A percentile compares a stretch with the other conserved stretches of the same genome.
phyloP scores from a whole-genome alignment of 192 early-diverging fungal genomes.

The Coemansia sp. region DNA sequence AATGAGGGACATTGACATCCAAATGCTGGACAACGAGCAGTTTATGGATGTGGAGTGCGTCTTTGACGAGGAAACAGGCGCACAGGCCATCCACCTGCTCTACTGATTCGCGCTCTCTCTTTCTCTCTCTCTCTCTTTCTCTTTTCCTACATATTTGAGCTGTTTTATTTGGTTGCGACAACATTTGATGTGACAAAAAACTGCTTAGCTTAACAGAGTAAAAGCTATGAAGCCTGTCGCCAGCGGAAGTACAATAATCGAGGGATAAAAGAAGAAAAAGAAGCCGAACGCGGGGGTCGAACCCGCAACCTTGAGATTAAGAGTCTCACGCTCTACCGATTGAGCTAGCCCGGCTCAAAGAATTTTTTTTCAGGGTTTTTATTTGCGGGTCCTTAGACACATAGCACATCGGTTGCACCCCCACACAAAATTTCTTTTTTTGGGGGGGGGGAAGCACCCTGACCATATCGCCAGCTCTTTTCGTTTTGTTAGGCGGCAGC shows the following conservation, averaged over 20 bases:
- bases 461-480: no score
- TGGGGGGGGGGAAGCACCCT: no score
- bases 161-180: no score
- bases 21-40: conserved; percentile 61
- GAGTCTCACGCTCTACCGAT: conserved; percentile 37
- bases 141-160: neutral
- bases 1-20: conserved; percentile 61
- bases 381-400: neutral
- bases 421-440: conserved; percentile 12
- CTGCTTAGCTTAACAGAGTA: no score
- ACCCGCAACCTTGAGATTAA: conserved; percentile 39
- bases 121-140: neutral
- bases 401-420: conserved; percentile 7
- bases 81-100: conserved; percentile 34
- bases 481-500: no score
- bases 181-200: no score
- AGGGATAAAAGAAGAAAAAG: conserved; percentile 1
- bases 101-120: neutral
- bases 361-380: neutral
- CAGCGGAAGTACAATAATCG: no score
- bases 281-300: conserved; percentile 33
- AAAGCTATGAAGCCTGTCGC: no score
- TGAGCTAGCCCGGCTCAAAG: conserved; percentile 24
- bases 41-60: conserved; percentile 61
- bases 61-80: conserved; percentile 44